Conservation (phyloP, 441 rosid genomes). For the Brassica hybrid region DNA sequence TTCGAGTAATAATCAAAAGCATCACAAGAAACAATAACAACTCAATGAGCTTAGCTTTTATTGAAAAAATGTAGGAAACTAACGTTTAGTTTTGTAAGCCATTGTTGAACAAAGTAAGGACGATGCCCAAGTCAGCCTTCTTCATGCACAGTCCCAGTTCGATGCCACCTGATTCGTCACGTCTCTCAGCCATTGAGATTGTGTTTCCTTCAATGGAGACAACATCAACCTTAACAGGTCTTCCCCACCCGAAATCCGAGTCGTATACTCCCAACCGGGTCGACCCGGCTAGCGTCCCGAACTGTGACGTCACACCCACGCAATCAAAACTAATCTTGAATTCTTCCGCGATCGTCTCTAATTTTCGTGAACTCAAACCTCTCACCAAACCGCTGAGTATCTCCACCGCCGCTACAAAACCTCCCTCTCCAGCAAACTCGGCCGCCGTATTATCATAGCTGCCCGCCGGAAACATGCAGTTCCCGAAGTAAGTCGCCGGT, state of each 20-base stretch:
- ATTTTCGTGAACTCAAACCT: slow-evolving; percentile 24
- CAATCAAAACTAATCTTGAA: background rate
- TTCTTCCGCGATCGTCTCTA: slow-evolving; percentile 8
- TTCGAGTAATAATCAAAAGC: background rate
- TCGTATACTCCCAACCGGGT: slow-evolving; percentile 46
- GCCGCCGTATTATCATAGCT: slow-evolving; percentile 33
- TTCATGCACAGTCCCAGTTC: slow-evolving; percentile 53
- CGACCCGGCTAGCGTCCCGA: slow-evolving; percentile 51
- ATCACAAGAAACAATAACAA: background rate
- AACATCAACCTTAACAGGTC: slow-evolving; percentile 49
- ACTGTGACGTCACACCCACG: background rate
- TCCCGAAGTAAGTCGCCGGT: slow-evolving; percentile 51
- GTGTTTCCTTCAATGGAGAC: slow-evolving; percentile 37
- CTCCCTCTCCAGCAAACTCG: slow-evolving; percentile 35
- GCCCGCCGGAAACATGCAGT: slow-evolving; percentile 27
- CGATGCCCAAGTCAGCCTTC: slow-evolving; percentile 36
- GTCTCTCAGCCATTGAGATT: slow-evolving; percentile 47
- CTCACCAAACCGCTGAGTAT: slow-evolving; percentile 35
- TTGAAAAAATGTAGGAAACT: background rate
- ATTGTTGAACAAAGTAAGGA: slow-evolving; percentile 33
- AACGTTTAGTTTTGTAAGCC: slow-evolving; percentile 2
- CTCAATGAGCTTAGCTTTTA: background rate
- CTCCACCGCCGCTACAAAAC: slow-evolving; percentile 37
- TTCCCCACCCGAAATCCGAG: slow-evolving; percentile 64
- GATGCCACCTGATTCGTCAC: slow-evolving; percentile 47